These are phyloP conservation scores for Exophiala aquamarina DNA, from an alignment of 2,329 filamentous ascomycete genomes.

Conservation along the genomic window DNA sequence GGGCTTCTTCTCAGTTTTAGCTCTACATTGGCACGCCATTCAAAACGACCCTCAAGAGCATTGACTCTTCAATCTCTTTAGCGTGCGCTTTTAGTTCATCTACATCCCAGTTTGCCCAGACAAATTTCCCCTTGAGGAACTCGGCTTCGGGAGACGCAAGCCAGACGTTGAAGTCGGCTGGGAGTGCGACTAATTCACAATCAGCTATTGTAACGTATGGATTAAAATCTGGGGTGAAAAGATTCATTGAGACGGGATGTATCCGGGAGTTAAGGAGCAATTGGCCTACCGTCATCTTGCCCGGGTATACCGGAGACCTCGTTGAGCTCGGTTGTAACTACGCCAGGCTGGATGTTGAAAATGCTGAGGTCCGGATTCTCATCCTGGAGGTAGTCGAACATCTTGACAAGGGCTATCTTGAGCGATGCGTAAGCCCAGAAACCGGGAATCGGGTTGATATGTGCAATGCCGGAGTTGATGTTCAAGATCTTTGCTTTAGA, in stretches of 20 bases:
- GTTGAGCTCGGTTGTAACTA: constrained; percentile 15
- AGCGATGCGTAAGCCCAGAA: constrained; percentile 37
- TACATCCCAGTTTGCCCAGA: constrained; percentile 55
- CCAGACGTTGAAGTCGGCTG: constrained; percentile 48
- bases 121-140: constrained; percentile 48
- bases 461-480: constrained; percentile 13
- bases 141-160: constrained; percentile 45
- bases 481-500: constrained; percentile 12
- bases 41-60: constrained; percentile 10
- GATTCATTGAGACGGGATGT: too few relatives aligned
- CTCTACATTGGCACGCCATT: constrained; percentile 17
- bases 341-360: constrained; percentile 47
- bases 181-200: constrained; percentile 30
- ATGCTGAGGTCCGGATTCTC: constrained; percentile 43
- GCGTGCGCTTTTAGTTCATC: constrained; percentile 47
- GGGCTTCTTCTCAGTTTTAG: too few relatives aligned
- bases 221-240: background rate
- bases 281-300: constrained; percentile 9
- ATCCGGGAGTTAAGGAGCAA: background rate
- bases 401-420: constrained; percentile 43
- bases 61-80: constrained; percentile 33
- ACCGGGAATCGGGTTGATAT: constrained; percentile 9
- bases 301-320: background rate
- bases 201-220: background rate
- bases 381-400: constrained; percentile 42